Evolutionary conservation across 2,329 filamentous ascomycete genomes (phyloP), one percentile per base, ranked within the genome.

Genomic region (Monosporascus ibericus): DNA sequence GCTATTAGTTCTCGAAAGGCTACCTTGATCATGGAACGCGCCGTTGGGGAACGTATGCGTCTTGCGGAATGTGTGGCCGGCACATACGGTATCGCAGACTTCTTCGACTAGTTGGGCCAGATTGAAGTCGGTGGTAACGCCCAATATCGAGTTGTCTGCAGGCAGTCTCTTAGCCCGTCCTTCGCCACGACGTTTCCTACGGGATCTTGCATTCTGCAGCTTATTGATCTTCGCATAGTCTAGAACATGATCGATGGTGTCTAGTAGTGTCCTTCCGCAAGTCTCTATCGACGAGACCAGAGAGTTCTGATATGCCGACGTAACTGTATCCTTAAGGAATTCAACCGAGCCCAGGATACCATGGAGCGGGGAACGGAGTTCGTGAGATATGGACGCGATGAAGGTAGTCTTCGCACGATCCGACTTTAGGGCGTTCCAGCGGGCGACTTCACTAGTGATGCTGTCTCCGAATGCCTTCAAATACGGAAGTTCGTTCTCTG

Each of bases 381-480:
- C 80, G 60, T 84, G 80, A 18, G 78, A 81, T 55, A 84, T 81
- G 27, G 75, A 80, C 1, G 78, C 79, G 42, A 84, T 80, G 53
- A 83, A 82, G 9, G 80, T 79, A 1, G 75, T 75, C 57, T 83
- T 84, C 42, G 79, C 78, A 20, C 72, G 71, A 51, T 78, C 74
- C 3, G 73, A 75, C 30, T 75, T 74, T 37, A 76, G 65, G 0
- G 77, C 78, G 53, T 82, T 77, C 47, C 81, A 70, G n/a, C 78
- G 70, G 0, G 75, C 75, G 6, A 81, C 69, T 52, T 84, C 77
- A 14, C 74, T 75, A 73, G 83, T 82, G 48, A 76, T 78, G 18
- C 72, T 75, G 52, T 75, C 75, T 8, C 72, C 71, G 56, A 78
- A 77, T 5, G 72, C 71, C 24, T 62, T 61, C n/a, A 65, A 58